These are phyloP conservation scores for Lactifluus subvellereus DNA, from an alignment of 768 basidiomycete species.

Conservation along the genomic window DNA sequence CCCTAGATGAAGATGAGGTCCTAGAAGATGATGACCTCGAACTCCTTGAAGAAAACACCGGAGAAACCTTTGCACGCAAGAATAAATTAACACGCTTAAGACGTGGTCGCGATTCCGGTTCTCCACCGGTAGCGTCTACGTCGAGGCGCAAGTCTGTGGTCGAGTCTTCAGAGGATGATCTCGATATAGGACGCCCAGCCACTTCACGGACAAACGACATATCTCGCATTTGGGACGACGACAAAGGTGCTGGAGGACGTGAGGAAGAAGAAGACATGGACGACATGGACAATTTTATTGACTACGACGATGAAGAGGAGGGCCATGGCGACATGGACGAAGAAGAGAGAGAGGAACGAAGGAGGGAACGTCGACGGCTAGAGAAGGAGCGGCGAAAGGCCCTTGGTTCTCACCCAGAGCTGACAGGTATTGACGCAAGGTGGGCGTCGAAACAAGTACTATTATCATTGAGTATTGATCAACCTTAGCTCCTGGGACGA, in stretches of 20 bases:
- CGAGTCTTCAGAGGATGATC: conserved; percentile 75
- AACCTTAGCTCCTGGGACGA: conserved; percentile 82
- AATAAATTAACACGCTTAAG: conserved; percentile 70
- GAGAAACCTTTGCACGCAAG: conserved; percentile 56
- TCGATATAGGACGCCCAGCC: conserved; percentile 48
- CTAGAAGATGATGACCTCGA: conserved; percentile 89
- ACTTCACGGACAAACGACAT: conserved; percentile 52
- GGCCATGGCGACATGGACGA: conserved; percentile 61
- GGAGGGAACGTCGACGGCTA: conserved; percentile 60
- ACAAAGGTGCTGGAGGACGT: conserved; percentile 40
- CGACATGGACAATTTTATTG: conserved; percentile 71
- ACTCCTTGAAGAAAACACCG: conserved; percentile 77
- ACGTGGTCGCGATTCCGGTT: conserved; percentile 66
- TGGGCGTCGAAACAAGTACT: conserved; percentile 37
- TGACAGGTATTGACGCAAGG: conserved; percentile 79
- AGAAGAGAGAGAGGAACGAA: conserved; percentile 67
- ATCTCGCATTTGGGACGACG: conserved; percentile 84
- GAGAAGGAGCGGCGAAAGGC: conserved; percentile 62
- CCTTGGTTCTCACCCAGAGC: conserved; percentile 60
- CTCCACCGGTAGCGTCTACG: conserved; percentile 56
- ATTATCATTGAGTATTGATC: background rate
- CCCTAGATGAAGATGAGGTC: conserved; percentile 50
- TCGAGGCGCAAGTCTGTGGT: conserved; percentile 54
- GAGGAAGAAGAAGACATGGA: conserved; percentile 66
- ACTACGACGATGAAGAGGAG: conserved; percentile 62